Base-by-base conservation (phyloP, 768 basidiomycete genomes). In the Pholiota microspora region DNA sequence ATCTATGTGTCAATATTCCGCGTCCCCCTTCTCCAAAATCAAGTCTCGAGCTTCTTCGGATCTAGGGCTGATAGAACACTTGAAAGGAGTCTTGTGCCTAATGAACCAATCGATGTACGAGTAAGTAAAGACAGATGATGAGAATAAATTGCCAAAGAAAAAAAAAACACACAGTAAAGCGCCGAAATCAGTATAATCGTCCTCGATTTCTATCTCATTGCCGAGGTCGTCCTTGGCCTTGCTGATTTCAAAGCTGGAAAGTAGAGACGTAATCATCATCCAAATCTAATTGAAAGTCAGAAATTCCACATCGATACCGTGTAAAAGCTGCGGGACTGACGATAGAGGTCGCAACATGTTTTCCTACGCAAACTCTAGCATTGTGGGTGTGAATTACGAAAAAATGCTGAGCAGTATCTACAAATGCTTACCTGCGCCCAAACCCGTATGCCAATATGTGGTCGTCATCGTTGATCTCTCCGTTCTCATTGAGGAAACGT, bases 401-500 rank as follows among this genome's bases (percentile, higher is more conserved):
- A 15, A 10, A 3, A 36, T 6, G 15, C 7, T 6, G 12, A 13
- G 24, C 29, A 12, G 29, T 6, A 9, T 16, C 7, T 13, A 18
- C 23, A 36, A 10, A 27, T 6, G n/a, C 34, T 28, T 36, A 59
- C 52, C 59, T 49, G 28, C 59, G 9, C 27, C 59, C 59, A 32
- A 58, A 61, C 3, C 59, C 59, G 50, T 47, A 61, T 13, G 57
- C 57, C 6, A 47, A 27, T 7, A 53, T 32, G 13, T 31, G 27
- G 18, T 53, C 48, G 24, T 59, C 57, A 2, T 52, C 47, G 40
- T 59, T 59, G 12, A 57, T 28, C 3, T 28, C 50, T 3, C 55
- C 57, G 27, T 56, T 50, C 12, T 35, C 4, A 7, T 50, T 42
- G 23, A 63, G 40, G 55, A 65, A 67, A 2, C 67, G 56, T 15